Conservation (phyloP, 192 early-diverging fungal genomes). For the Podila epigama region DNA sequence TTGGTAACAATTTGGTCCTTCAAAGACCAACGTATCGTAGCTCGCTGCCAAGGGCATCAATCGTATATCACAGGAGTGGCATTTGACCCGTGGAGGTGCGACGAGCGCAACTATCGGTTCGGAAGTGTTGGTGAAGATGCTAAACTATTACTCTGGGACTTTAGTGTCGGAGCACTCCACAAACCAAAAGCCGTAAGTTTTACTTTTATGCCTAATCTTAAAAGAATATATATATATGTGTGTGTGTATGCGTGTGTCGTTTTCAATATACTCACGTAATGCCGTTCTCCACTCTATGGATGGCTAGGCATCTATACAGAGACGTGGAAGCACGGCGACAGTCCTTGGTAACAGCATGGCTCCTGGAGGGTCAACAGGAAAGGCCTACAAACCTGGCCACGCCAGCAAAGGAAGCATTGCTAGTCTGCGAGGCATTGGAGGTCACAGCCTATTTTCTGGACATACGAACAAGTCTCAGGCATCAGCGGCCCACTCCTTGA, state of each 20-base stretch:
- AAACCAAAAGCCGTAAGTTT: slow-evolving; percentile 71
- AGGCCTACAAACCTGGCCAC: slow-evolving; percentile 31
- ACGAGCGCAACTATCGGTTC: slow-evolving; percentile 84
- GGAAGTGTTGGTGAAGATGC: slow-evolving; percentile 92
- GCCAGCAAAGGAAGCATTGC: slow-evolving; percentile 31
- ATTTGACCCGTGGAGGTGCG: slow-evolving; percentile 86
- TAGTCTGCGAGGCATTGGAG: slow-evolving; percentile 24
- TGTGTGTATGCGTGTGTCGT: too few relatives aligned
- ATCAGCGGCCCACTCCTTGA: background rate
- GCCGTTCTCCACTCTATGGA: background rate
- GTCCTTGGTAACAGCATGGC: slow-evolving; percentile 10
- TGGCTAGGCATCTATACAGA: slow-evolving; percentile 27
- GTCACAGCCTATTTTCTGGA: slow-evolving; percentile 44
- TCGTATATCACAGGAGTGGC: slow-evolving; percentile 88
- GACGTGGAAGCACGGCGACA: slow-evolving; percentile 46
- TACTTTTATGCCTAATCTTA: too few relatives aligned
- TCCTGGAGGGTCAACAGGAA: background rate
- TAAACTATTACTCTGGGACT: slow-evolving; percentile 92
- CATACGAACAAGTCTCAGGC: slow-evolving; percentile 3
- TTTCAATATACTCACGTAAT: background rate
- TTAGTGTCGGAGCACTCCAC: slow-evolving; percentile 78
- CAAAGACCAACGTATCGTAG: slow-evolving; percentile 76
- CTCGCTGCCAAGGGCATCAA: slow-evolving; percentile 89
- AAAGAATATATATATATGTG: too few relatives aligned
- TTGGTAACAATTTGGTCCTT: slow-evolving; percentile 90